phyloP scores from a whole-genome alignment of 2,329 filamentous ascomycete genomes.

The Neofusicoccum laricinum region DNA sequence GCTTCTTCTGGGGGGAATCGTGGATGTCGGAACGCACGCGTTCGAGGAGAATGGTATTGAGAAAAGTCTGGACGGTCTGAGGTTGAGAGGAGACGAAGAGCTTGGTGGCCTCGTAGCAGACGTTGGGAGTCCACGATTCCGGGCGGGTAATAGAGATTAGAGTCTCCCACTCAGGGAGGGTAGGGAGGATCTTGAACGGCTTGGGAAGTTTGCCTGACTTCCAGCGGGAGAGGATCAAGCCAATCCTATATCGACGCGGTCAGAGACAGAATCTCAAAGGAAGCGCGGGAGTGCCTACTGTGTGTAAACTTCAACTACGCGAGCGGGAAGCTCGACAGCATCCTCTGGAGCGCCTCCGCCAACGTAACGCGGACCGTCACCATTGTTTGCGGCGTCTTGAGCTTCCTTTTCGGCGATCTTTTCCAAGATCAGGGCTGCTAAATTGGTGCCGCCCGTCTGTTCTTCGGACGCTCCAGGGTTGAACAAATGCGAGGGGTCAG shows the following conservation, averaged over 20 bases:
- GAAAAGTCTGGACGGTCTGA: conserved; percentile 75
- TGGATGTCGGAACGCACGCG: conserved; percentile 91
- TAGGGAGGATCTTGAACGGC: conserved; percentile 94
- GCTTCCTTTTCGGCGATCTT: conserved; percentile 93
- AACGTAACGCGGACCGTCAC: conserved; percentile 34
- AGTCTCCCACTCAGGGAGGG: conserved; percentile 87
- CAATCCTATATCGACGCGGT: conserved; percentile 57
- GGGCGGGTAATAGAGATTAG: conserved; percentile 82
- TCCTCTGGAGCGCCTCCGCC: conserved; percentile 67
- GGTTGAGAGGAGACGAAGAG: conserved; percentile 89
- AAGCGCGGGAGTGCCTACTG: conserved; percentile 53
- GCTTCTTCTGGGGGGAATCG: conserved; percentile 73
- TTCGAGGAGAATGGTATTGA: conserved; percentile 83
- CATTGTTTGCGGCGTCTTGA: conserved; percentile 17
- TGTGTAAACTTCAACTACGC: conserved; percentile 90
- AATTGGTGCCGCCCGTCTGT: conserved; percentile 60
- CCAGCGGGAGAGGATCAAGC: conserved; percentile 84
- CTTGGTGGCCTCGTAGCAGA: conserved; percentile 82
- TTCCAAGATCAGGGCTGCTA: conserved; percentile 88
- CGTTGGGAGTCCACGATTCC: conserved; percentile 73
- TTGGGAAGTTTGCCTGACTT: conserved; percentile 96
- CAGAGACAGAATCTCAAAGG: conserved; percentile 6
- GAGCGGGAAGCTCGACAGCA: conserved; percentile 80
- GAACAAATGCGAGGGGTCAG: conserved; percentile 61
- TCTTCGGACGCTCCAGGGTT: conserved; percentile 53